Conservation (phyloP, 768 basidiomycete species). For the Mycena haematopus region DNA sequence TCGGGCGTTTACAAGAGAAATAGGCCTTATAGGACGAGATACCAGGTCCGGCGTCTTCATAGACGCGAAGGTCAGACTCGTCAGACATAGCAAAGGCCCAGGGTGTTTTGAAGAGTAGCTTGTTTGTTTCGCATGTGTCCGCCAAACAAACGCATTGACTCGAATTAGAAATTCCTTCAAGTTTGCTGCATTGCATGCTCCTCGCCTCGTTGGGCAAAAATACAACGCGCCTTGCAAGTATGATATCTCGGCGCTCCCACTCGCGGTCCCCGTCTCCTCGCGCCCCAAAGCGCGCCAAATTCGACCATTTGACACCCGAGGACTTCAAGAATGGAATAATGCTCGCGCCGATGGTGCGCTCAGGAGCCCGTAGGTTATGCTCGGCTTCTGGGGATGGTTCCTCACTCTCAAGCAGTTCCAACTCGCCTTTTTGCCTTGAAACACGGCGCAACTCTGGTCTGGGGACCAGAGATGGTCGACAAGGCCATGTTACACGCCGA, state of each 20-base stretch:
- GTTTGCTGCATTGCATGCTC: too few relatives aligned
- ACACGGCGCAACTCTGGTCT: conserved; percentile 92
- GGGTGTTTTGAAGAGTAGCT: too few relatives aligned
- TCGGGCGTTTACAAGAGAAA: too few relatives aligned
- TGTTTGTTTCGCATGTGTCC: too few relatives aligned
- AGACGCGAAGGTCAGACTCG: too few relatives aligned
- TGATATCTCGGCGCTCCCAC: conserved; percentile 60
- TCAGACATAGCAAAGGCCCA: too few relatives aligned
- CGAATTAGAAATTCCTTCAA: too few relatives aligned
- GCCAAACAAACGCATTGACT: too few relatives aligned
- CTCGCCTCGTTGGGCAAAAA: too few relatives aligned
- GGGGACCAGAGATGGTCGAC: conserved; percentile 97
- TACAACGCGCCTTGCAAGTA: neutral
- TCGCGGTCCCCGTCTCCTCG: conserved; percentile 56
- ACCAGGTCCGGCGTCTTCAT: too few relatives aligned
- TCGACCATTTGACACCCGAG: conserved; percentile 66
- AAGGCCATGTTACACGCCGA: conserved; percentile 90
- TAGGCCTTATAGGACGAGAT: too few relatives aligned
- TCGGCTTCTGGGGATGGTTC: conserved; percentile 22
- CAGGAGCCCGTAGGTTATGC: conserved; percentile 74
- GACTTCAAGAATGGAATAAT: conserved; percentile 91
- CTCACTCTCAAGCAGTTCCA: conserved; percentile 60
- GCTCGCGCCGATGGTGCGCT: conserved; percentile 99
- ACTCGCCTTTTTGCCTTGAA: conserved; percentile 87
- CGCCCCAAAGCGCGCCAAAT: conserved; percentile 59